phyloP scores from a whole-genome alignment of 1,284 basidiomycete species.

The Apiotrichum mycotoxinovorans region DNA sequence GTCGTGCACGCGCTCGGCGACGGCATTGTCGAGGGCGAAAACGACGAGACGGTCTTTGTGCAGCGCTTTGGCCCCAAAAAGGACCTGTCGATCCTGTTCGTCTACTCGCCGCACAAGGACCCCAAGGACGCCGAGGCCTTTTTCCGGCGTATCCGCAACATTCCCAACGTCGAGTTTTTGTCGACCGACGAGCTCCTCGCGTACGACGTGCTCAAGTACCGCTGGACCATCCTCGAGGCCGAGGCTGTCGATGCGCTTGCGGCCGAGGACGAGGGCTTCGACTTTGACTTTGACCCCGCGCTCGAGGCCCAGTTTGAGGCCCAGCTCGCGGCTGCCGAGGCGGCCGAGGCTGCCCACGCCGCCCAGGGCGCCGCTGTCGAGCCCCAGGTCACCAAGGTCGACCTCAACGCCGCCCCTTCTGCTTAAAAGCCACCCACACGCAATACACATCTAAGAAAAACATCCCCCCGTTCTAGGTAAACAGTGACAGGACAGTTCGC shows the following conservation, averaged over 20 bases:
- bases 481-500: too few relatives aligned
- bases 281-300: conserved; percentile 50
- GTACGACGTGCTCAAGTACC: conserved; percentile 73
- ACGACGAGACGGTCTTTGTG: not conserved
- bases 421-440: too few relatives aligned
- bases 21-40: conserved; percentile 41
- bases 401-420: not conserved
- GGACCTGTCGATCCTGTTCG: conserved; percentile 44
- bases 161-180: conserved; percentile 62
- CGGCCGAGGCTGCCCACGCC: not conserved
- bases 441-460: too few relatives aligned
- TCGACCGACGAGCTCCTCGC: conserved; percentile 66
- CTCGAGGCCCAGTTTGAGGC: not conserved
- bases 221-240: conserved; percentile 45
- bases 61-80: conserved; percentile 36
- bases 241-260: conserved; percentile 51
- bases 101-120: conserved; percentile 36
- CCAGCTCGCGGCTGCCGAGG: conserved; percentile 1
- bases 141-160: conserved; percentile 31
- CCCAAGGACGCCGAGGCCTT: conserved; percentile 22
- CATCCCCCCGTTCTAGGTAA: too few relatives aligned
- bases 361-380: not conserved
- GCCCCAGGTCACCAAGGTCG: conserved; percentile 1
- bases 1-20: conserved; percentile 34
- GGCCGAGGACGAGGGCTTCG: conserved; percentile 52